Evolutionary conservation across 257 asterid species (phyloP), one percentile per base, ranked within the genome.

Genomic region (Solanum pimpinellifolium): DNA sequence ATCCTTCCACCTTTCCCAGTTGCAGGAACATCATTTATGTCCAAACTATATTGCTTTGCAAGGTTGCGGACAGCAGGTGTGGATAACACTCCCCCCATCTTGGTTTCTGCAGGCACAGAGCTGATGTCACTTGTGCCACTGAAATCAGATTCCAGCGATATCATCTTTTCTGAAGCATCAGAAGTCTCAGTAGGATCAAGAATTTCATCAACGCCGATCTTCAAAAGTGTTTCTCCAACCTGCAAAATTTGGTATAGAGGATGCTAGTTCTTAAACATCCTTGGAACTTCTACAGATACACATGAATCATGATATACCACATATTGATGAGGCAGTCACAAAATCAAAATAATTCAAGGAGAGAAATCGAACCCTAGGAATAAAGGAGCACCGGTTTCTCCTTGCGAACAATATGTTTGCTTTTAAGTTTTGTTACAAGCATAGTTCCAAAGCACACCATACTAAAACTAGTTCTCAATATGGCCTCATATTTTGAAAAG

Each of bases 191-290:
- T 80, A 35, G 88, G 76, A 59, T 87, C 83, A 84, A 88, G 90
- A 91, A 83, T 87, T 31, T 94, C 97, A 49, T 93, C 98, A 82
- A 93, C 92, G 35, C 87, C 87, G 92, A 97, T 91, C 91, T 91
- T 92, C 90, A 97, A 70, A 70, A 97, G 98, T 75, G 99, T 94
- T 89, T 97, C 99, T 86, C 99, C 99, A 33, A 97, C 99, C 99
- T 97, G 88, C 60, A 77, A 88, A 89, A 70, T 70, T 70, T 82
- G 75, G 65, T 56, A 90, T 21, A 72, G 88, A 81, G 39, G 46
- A 47, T 80, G 85, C 15, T 49, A 49, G 23, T 41, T 41, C 37
- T 76, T 76, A 76, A 76, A n/a, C 60, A 76, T 41, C 60, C 59
- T 76, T n/a, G 83, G 11, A 39, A 76, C 23, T 76, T 76, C 37